phyloP scores from a whole-genome alignment of 140 eudicot species.

The Bidens hawaiensis region DNA sequence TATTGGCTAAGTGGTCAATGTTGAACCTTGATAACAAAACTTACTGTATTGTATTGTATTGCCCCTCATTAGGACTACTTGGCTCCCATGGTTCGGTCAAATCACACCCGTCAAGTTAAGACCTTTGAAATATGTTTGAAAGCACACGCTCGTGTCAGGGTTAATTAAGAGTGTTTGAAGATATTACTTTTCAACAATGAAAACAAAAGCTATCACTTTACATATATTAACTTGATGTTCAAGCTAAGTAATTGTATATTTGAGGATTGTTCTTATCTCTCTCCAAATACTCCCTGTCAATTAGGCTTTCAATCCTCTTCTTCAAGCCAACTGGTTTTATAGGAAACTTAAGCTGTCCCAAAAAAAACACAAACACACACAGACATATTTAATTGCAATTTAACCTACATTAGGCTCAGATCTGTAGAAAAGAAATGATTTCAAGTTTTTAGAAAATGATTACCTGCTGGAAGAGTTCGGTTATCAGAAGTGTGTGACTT shows the following conservation, averaged over 20 bases:
- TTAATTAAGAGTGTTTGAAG: no score
- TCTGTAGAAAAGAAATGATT: neutral
- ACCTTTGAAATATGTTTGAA: no score
- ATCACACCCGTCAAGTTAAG: no score
- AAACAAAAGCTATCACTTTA: slow-evolving; percentile 8
- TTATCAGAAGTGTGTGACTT: slow-evolving; percentile 87
- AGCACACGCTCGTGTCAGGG: neutral
- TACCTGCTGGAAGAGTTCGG: slow-evolving; percentile 99
- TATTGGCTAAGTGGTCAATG: no score
- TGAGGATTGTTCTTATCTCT: slow-evolving; percentile 87
- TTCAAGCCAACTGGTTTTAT: slow-evolving; percentile 88
- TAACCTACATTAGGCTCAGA: neutral
- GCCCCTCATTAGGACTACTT: no score
- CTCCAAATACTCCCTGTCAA: slow-evolving; percentile 83
- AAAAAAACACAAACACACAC: neutral
- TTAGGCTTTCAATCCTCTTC: slow-evolving; percentile 92
- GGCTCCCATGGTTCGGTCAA: no score
- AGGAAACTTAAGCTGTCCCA: slow-evolving; percentile 70
- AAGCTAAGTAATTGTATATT: slow-evolving; percentile 85
- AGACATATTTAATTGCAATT: neutral
- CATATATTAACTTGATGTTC: slow-evolving; percentile 12
- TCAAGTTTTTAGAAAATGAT: neutral
- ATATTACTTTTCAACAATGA: neutral
- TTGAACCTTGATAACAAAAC: no score
- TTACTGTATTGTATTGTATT: no score